Evolutionary conservation across 169 alveolate genomes (phyloP).

Genomic region (Cryptosporidium bovis): DNA sequence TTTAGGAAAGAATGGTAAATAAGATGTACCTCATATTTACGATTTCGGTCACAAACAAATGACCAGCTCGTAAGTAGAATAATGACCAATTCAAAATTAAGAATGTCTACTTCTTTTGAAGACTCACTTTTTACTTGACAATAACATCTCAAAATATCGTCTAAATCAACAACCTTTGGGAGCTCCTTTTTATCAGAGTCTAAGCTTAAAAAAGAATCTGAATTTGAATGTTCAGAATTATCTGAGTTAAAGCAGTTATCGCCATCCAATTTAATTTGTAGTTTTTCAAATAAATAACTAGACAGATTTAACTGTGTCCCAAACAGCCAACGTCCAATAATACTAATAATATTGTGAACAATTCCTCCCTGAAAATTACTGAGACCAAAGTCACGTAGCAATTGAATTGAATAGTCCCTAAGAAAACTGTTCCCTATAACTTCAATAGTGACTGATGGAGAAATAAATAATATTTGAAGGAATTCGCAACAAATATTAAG

Average conservation of each 20-base stretch:
- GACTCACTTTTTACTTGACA: constrained; percentile 2
- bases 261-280: constrained; percentile 1
- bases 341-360: constrained; percentile 34
- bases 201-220: not conserved
- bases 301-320: not conserved
- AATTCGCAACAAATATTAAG: constrained; percentile 40
- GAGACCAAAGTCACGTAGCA: constrained; percentile 53
- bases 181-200: not conserved
- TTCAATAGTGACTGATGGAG: constrained; percentile 26
- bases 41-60: constrained; percentile 51
- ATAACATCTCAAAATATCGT: constrained; percentile 24
- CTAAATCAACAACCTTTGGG: constrained; percentile 14
- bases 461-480: constrained; percentile 36
- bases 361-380: constrained; percentile 43
- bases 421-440: not conserved
- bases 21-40: constrained; percentile 39
- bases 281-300: constrained; percentile 9
- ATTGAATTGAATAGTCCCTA: not conserved
- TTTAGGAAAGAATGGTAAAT: constrained; percentile 43
- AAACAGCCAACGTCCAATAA: constrained; percentile 65
- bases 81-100: constrained; percentile 18
- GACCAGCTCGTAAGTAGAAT: constrained; percentile 59
- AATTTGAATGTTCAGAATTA: not conserved
- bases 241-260: not conserved
- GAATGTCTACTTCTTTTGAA: not conserved